Conservation (phyloP, 2,329 filamentous ascomycete genomes). For the Exophiala spinifera region DNA sequence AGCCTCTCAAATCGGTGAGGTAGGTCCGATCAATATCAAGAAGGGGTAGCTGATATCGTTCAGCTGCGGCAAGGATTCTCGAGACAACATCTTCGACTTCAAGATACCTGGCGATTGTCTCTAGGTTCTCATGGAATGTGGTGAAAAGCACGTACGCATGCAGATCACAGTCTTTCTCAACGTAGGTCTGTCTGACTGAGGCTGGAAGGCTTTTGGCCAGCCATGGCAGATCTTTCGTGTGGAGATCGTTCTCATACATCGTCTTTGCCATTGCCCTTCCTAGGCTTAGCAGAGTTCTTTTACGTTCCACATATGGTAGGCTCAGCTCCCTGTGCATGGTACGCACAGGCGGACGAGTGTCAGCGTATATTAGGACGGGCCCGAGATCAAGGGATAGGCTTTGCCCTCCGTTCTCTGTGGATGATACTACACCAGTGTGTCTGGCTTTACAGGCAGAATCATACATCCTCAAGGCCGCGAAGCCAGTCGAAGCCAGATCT, state of each 20-base stretch:
- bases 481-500: constrained; percentile 19
- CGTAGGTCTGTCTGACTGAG: not conserved
- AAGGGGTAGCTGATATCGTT: constrained; percentile 11
- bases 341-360: too few relatives aligned
- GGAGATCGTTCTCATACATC: not conserved
- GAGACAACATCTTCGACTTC: constrained; percentile 2
- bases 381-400: too few relatives aligned
- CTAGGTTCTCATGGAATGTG: constrained; percentile 9
- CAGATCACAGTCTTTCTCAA: not conserved
- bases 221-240: too few relatives aligned
- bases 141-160: constrained; percentile 18
- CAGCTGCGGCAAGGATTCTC: constrained; percentile 7
- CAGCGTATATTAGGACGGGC: too few relatives aligned
- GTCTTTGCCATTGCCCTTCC: not conserved
- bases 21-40: not conserved
- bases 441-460: not conserved
- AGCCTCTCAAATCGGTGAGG: not conserved
- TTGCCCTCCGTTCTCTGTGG: too few relatives aligned
- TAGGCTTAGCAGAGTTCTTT: not conserved
- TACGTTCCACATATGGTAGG: not conserved
- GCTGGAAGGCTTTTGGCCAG: constrained; percentile 2
- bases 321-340: not conserved
- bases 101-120: constrained; percentile 1
- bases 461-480: constrained; percentile 13
- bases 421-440: too few relatives aligned